A percentile compares a stretch with the other conserved stretches of the same genome.
Evolutionary conservation across 1,284 basidiomycete genomes (phyloP).

Genomic region (Ganoderma meredithae): DNA sequence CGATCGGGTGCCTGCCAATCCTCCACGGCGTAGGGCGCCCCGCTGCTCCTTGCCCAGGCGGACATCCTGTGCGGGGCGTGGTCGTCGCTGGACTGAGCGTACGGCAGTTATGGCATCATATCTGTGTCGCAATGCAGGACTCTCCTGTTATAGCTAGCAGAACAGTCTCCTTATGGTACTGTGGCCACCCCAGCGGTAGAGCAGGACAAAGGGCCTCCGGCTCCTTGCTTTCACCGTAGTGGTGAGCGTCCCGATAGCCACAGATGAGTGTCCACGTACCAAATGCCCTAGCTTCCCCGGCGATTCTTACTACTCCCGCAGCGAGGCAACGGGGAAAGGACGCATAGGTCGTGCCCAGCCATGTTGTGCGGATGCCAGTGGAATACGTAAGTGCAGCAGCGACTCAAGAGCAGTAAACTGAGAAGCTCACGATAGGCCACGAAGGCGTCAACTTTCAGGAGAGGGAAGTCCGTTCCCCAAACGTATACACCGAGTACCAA

Average conservation of each 20-base stretch:
- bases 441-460: background rate
- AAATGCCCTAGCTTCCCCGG: background rate
- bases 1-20: slow-evolving; percentile 7
- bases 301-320: background rate
- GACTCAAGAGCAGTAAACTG: background rate
- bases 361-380: background rate
- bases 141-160: slow-evolving; percentile 3
- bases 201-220: slow-evolving; percentile 3
- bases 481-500: slow-evolving; percentile 1
- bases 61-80: background rate
- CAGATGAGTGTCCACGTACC: slow-evolving; percentile 1
- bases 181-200: background rate
- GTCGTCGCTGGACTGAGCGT: background rate
- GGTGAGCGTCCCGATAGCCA: background rate
- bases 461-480: background rate
- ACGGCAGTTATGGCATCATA: background rate
- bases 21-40: background rate
- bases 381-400: slow-evolving; percentile 1
- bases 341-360: background rate
- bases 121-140: background rate
- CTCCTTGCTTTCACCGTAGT: background rate
- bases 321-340: background rate
- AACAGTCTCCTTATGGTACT: background rate
- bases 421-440: background rate
- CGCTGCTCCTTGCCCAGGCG: background rate